phyloP scores from a whole-genome alignment of 192 early-diverging fungal species.

The Dimargaris cristalligena region DNA sequence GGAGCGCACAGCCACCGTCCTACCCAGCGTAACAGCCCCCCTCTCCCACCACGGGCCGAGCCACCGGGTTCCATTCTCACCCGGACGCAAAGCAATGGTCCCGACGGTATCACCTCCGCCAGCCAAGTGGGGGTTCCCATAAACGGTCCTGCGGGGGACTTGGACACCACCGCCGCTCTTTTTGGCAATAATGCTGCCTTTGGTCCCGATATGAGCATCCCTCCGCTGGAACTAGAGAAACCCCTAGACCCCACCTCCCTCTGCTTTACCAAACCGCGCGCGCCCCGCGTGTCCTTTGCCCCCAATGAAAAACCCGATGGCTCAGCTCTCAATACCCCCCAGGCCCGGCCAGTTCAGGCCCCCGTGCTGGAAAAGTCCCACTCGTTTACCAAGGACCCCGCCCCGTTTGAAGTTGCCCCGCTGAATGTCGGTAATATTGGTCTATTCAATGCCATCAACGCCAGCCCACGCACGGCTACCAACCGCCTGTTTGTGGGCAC shows the following conservation, averaged over 20 bases:
- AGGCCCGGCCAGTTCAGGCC: slow-evolving; percentile 12
- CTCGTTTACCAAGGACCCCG: slow-evolving; percentile 8
- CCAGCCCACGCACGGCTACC: slow-evolving; percentile 34
- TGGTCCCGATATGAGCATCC: background rate
- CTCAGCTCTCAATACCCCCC: slow-evolving; percentile 15
- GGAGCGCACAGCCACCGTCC: too few relatives aligned
- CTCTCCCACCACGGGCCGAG: too few relatives aligned
- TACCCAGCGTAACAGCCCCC: too few relatives aligned
- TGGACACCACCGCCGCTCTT: background rate
- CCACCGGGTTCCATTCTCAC: too few relatives aligned
- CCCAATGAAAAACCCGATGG: slow-evolving; percentile 20
- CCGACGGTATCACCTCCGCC: background rate
- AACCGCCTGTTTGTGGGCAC: slow-evolving; percentile 62
- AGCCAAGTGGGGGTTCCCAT: background rate
- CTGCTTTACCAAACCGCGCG: background rate
- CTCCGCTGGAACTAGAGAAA: background rate
- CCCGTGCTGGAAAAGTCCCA: slow-evolving; percentile 10
- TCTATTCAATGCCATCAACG: slow-evolving; percentile 79
- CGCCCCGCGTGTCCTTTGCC: slow-evolving; percentile 13
- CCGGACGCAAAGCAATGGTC: background rate
- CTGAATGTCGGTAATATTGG: slow-evolving; percentile 80
- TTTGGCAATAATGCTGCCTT: background rate
- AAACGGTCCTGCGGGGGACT: background rate
- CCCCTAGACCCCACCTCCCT: background rate
- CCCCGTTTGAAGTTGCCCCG: slow-evolving; percentile 48